Base-by-base conservation (phyloP, 2,329 filamentous ascomycete species). In the Penicillium sp. region DNA sequence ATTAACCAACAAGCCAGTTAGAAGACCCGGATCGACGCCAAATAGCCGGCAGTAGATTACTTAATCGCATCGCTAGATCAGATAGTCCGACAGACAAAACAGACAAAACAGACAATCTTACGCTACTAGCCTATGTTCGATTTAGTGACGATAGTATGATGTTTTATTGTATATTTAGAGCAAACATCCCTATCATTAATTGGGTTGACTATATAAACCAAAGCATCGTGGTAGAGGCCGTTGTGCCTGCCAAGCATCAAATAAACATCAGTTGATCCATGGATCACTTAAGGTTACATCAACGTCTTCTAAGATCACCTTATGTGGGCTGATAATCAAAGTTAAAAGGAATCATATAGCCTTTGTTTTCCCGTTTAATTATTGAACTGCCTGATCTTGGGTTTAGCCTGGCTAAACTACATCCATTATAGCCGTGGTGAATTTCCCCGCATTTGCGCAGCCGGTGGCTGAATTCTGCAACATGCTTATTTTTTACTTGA, bases 391-490 rank as follows among this genome's bases (percentile, higher is more conserved):
- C 33, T 50, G 51, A 52, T 30, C 2, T 45, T 26, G 16, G 31
- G n/a, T 50, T 50, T 50, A 55, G 38, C 43, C 51, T 42, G 14
- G 14, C 12, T 5, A 37, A 31, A 31, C 40, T 40, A 33, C 42
- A 46, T 19, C 38, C 46, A 38, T 38, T 37, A 50, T n/a, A 44
- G 40, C 52, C 25, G 25, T 54, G 31, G 33, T 26, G 40, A 14
- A 33, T 44, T 55, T 26, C 52, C 52, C 46, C 52, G 40, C 52
- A 50, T 55, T 50, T 36, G 14, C 31, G 35, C 16, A 26, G 40
- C 40, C 31, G 28, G 33, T 35, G 40, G 25, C 44, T 44, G 52
- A 33, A n/a, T 33, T 14, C n/a, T 53, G 31, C 43, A 53, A 26
- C 26, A 6, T 30, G 19, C 35, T 28, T 31, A n/a, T 40, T 19